Evolutionary conservation across 805 yeast species (phyloP).

Genomic region (Isabelozyma pseudorhagii): DNA sequence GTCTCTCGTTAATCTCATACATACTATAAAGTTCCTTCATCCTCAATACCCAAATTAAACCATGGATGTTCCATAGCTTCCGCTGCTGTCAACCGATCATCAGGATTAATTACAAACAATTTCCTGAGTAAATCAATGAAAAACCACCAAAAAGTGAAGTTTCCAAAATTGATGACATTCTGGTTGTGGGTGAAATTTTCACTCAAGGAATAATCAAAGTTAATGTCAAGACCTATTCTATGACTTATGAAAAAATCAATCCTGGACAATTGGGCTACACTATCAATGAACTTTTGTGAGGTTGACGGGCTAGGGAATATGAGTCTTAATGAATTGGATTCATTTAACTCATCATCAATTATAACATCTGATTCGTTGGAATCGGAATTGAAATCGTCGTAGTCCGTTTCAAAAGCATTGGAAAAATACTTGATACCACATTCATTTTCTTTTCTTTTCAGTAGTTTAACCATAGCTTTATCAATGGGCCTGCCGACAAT

Average conservation of each 20-base stretch:
- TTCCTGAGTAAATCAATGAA: conserved; percentile 48
- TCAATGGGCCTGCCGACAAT: conserved; percentile 58
- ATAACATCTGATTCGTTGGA: conserved; percentile 19
- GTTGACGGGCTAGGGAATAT: conserved; percentile 39
- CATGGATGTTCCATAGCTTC: conserved; percentile 47
- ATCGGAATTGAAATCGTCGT: conserved; percentile 3
- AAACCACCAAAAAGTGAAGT: conserved; percentile 79
- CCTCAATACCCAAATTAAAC: conserved; percentile 46
- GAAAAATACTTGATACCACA: conserved; percentile 40
- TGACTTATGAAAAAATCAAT: conserved; percentile 44
- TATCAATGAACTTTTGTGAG: conserved; percentile 33
- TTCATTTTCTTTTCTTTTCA: conserved; percentile 35
- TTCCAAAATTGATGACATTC: conserved; percentile 49
- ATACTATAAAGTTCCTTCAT: conserved; percentile 33
- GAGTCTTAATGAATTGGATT: conserved; percentile 22
- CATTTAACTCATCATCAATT: conserved; percentile 27
- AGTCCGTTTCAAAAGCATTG: conserved; percentile 11
- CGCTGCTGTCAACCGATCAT: conserved; percentile 34
- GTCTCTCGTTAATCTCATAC: neutral
- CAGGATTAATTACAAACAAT: conserved; percentile 37
- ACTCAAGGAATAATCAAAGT: conserved; percentile 37
- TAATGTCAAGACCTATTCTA: conserved; percentile 36
- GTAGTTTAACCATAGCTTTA: conserved; percentile 31
- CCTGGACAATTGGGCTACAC: conserved; percentile 39
- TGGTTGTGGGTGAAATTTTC: conserved; percentile 36